Conservation (phyloP, 768 basidiomycete genomes). For the Xerocomellus amylosporus region DNA sequence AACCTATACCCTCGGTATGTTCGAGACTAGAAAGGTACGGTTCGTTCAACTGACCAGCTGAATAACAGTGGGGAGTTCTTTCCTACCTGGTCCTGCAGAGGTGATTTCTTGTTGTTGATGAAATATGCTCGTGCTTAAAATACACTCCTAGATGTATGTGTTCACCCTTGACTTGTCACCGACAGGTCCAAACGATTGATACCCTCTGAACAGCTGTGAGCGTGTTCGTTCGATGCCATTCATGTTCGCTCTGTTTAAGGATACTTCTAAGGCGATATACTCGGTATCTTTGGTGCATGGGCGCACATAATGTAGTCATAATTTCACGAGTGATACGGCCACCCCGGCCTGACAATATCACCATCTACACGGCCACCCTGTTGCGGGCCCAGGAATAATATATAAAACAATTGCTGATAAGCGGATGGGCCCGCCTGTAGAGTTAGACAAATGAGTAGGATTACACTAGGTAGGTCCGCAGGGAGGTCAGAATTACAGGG, state of each 20-base stretch:
- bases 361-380: too few relatives aligned
- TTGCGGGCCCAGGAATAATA: too few relatives aligned
- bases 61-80: slow-evolving; percentile 6
- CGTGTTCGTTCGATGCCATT: not conserved
- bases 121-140: not conserved
- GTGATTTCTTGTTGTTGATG: not conserved
- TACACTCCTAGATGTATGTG: slow-evolving; percentile 5
- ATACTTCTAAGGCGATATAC: not conserved
- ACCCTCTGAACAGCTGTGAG: slow-evolving; percentile 10
- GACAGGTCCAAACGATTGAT: not conserved
- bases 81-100: slow-evolving; percentile 6
- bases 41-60: not conserved
- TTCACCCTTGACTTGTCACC: not conserved
- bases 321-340: too few relatives aligned
- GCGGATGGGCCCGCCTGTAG: too few relatives aligned
- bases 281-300: slow-evolving; percentile 2
- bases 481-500: too few relatives aligned
- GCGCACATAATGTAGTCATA: too few relatives aligned
- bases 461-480: too few relatives aligned
- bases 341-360: too few relatives aligned
- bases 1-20: slow-evolving; percentile 1
- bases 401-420: too few relatives aligned
- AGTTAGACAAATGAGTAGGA: too few relatives aligned
- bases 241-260: not conserved
- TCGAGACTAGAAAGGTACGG: too few relatives aligned